Evolutionary conservation across 805 yeast species (phyloP), one percentile per base, ranked within the genome.

Genomic region (Tetrapisispora iriomotensis): DNA sequence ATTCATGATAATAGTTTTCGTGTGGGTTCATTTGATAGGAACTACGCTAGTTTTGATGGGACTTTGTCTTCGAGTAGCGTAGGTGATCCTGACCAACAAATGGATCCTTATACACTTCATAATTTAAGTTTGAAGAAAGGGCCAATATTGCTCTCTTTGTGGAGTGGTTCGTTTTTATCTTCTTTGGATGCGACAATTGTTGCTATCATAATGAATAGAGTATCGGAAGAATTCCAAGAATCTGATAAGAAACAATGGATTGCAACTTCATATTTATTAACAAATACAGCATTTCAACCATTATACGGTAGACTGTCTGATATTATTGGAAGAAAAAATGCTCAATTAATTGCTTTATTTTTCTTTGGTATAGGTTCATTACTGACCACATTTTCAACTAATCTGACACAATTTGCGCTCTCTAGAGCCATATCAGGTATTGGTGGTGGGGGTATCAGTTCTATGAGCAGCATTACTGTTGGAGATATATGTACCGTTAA

Each of bases 391-490:
- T 48, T 57, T 34, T 54, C 66, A 3, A 46, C 45, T 15, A 50
- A 50, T 36, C 53, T 62, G 23, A 47, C 53, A n/a, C 54, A 59
- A 36, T 58, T 75, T 58, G 53, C 72, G 50, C 44, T 72, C 22
- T 82, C 82, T 4, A 65, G 85, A 50, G 75, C 84, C 44, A 67
- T 86, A 37, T 78, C 94, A 20, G 96, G 96, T 15, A 71, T 82
- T 40, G 95, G 95, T 10, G 95, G 94, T n/a, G 92, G 94, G 6
- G 95, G 95, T 1, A 72, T 86, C 52, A 75, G 79, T 37, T 71
- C 88, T 0, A 64, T 85, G 48, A 73, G 84, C 14, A 79, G 94
- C 6, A 81, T 86, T 41, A 71, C 87, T 2, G 71, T 81, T 49
- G 75, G 84, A 21, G 95, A 86, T 58, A 65, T 84, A 34, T 79